Percentiles rank a stretch among this genome's conserved stretches.
Evolutionary conservation across 306 rosid species (phyloP).

Genomic region (Vachellia collinsii): DNA sequence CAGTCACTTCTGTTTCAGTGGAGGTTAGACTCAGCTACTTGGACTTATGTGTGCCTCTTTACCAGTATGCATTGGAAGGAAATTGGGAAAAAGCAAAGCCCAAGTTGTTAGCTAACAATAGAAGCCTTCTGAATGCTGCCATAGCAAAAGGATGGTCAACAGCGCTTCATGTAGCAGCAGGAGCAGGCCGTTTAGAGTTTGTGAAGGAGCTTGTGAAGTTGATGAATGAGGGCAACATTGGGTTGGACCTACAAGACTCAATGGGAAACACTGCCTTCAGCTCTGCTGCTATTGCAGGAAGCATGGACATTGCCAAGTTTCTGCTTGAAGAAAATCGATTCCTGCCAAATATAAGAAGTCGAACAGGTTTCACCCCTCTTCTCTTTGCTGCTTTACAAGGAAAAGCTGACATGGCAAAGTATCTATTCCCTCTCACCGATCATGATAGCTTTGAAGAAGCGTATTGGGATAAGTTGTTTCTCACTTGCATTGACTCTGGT

Average conservation of each 20-base stretch:
- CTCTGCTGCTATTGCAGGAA: constrained; percentile 40
- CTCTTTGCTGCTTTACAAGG: constrained; percentile 44
- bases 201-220: not conserved
- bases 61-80: constrained; percentile 34
- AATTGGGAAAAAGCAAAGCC: constrained; percentile 29
- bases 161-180: constrained; percentile 38
- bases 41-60: constrained; percentile 39
- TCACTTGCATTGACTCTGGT: not conserved
- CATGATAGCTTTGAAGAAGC: not conserved
- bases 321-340: fast-evolving
- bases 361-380: constrained; percentile 21
- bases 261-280: constrained; percentile 42
- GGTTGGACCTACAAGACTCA: constrained; percentile 19
- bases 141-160: constrained; percentile 34
- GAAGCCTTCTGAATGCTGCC: not conserved
- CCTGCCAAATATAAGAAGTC: constrained; percentile 15
- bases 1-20: constrained; percentile 20
- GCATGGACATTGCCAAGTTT: not conserved
- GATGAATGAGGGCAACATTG: not conserved
- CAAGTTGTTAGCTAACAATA: not conserved
- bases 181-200: not conserved
- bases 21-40: not conserved
- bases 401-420: constrained; percentile 30
- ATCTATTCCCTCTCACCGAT: not conserved
- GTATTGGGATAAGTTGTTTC: not conserved